Base-by-base conservation (phyloP, 768 basidiomycete species). In the Mycena latifolia region DNA sequence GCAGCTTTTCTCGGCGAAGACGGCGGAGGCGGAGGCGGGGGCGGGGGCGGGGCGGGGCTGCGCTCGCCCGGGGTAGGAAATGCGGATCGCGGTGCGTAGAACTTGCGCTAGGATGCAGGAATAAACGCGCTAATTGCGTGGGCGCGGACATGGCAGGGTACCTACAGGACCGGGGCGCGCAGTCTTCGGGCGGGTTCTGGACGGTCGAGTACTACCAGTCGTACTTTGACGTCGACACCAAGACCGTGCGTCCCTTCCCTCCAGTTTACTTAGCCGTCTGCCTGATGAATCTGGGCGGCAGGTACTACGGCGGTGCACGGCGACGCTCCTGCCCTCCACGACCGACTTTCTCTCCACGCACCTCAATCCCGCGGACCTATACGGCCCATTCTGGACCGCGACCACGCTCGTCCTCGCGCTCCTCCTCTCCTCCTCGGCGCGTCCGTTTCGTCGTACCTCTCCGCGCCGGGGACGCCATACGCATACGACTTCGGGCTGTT, bases 321-420 rank as follows among this genome's bases (percentile, higher is more conserved):
- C 85, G 18, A 94, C 93, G 0, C 80, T 95, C 58, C 86, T 92
- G n/a, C 92, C 92, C n/a, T 84, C 85, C 29, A 85, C 89, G 31
- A 79, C 63, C 20, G 64, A 66, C 48, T 94, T 88, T 73, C 83
- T 88, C 55, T 81, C 88, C 6, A 84, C 85, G 15, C 87, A 90
- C 64, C 84, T 91, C 35, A 85, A 83, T 57, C 91, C 91, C 46
- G 84, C 89, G 45, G 92, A 94, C 75, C 86, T 94, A 43, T 92
- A 93, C 75, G 96, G 96, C 0, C 96, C 97, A 1, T 98, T 99
- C 82, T 99, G 97, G 97, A 95, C 96, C 0, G 86, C 98, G 39
- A 97, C 96, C 1, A 99, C 97, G 0, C 88, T 99, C 67, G 92
- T 98, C 47, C 94, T 99, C 75, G 85, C 91, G 0, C 89, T 98